A percentile compares a stretch with the other conserved stretches of the same genome.
phyloP scores from a whole-genome alignment of 495 filamentous ascomycete genomes.

The Hypoxylon trugodes region DNA sequence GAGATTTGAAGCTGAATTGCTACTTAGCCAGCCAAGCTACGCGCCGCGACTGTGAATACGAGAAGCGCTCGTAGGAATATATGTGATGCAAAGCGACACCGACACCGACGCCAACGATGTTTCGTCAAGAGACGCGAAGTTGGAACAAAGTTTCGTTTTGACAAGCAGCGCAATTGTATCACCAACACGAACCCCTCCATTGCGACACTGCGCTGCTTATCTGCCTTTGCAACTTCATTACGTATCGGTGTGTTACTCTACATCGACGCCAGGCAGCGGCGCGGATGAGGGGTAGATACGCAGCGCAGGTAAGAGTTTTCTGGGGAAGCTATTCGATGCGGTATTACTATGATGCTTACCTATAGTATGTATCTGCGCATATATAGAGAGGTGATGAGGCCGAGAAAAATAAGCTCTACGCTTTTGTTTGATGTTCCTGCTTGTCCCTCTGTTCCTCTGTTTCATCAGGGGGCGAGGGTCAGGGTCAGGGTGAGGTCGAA shows the following conservation, averaged over 20 bases:
- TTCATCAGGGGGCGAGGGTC: slow-evolving; percentile 24
- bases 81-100: neutral
- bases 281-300: no score
- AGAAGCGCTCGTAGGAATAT: neutral
- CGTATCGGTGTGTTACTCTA: neutral
- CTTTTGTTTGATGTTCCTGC: slow-evolving; percentile 25
- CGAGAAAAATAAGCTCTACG: slow-evolving; percentile 27
- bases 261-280: no score
- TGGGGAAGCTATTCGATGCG: neutral
- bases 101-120: no score
- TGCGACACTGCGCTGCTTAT: slow-evolving; percentile 3
- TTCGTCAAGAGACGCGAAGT: slow-evolving; percentile 17
- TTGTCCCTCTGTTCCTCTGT: neutral
- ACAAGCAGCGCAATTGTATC: neutral
- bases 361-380: no score
- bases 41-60: neutral
- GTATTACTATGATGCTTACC: neutral
- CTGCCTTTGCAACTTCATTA: slow-evolving; percentile 3
- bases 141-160: slow-evolving; percentile 16
- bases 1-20: neutral
- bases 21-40: no score
- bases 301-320: no score
- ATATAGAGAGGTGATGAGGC: no score
- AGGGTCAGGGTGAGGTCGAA: neutral
- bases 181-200: neutral